phyloP scores from a whole-genome alignment of 495 filamentous ascomycete genomes.

The Polyplosphaeria fusca region DNA sequence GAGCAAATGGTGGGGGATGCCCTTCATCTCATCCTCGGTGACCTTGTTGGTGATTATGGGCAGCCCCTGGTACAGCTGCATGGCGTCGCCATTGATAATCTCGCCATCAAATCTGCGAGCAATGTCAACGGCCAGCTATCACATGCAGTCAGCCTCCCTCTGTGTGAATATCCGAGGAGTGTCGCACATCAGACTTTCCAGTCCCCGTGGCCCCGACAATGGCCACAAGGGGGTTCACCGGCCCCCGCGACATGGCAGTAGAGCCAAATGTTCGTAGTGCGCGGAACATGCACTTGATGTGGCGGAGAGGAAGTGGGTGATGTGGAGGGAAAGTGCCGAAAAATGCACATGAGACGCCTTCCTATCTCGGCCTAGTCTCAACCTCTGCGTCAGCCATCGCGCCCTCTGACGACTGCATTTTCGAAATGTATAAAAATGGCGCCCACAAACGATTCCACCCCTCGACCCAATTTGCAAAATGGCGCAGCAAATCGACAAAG shows the following conservation, averaged over 20 bases:
- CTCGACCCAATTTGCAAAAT: constrained; percentile 4
- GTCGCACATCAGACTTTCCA: constrained; percentile 87
- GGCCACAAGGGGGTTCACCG: constrained; percentile 63
- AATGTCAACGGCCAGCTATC: constrained; percentile 87
- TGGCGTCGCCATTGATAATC: constrained; percentile 97
- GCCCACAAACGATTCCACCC: neutral
- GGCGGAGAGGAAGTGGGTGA: neutral
- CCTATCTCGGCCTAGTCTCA: constrained; percentile 4
- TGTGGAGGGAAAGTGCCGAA: neutral
- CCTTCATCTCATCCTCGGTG: constrained; percentile 65
- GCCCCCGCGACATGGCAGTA: constrained; percentile 20
- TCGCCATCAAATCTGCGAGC: constrained; percentile 84
- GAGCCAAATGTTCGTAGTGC: neutral
- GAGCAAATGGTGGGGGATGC: constrained; percentile 85
- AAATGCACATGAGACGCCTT: constrained; percentile 6
- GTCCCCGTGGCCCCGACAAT: constrained; percentile 93
- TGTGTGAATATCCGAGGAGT: constrained; percentile 15
- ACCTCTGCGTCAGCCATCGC: neutral
- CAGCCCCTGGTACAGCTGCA: constrained; percentile 93
- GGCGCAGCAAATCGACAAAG: constrained; percentile 9
- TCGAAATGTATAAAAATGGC: neutral
- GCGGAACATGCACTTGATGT: constrained; percentile 25
- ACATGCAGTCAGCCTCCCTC: constrained; percentile 35
- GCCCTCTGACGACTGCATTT: neutral
- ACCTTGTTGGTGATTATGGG: constrained; percentile 97